Conservation (phyloP, 176 grass and related monocot genomes). For the Aegilops umbellulata region DNA sequence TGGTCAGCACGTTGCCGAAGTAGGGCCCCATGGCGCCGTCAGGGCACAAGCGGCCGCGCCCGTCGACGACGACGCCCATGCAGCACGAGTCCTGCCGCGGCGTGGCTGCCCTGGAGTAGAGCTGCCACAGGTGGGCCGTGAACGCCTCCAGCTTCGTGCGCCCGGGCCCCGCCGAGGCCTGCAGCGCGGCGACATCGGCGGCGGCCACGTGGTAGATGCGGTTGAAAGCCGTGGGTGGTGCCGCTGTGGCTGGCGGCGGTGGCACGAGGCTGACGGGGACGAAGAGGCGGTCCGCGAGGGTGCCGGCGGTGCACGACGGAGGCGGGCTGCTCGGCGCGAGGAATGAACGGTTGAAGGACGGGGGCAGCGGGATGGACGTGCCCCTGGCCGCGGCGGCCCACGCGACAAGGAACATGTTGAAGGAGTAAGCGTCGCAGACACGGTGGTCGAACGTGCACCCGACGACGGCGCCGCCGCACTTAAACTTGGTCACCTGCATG, state of each 20-base stretch:
- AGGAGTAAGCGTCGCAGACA: slow-evolving; percentile 78
- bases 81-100: slow-evolving; percentile 26
- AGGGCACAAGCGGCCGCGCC: slow-evolving; percentile 38
- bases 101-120: slow-evolving; percentile 39
- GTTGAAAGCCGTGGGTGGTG: slow-evolving; percentile 18
- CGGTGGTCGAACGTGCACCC: slow-evolving; percentile 86
- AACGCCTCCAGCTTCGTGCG: slow-evolving; percentile 63
- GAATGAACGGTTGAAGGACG: slow-evolving; percentile 50
- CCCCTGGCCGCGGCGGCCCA: slow-evolving; percentile 51
- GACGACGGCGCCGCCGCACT: slow-evolving; percentile 60
- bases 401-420: slow-evolving; percentile 79
- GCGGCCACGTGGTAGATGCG: slow-evolving; percentile 53
- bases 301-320: slow-evolving; percentile 20
- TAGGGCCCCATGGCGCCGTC: slow-evolving; percentile 40
- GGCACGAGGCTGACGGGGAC: slow-evolving; percentile 26
- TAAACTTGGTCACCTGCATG: slow-evolving; percentile 55
- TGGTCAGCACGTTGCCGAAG: slow-evolving; percentile 68
- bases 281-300: slow-evolving; percentile 37
- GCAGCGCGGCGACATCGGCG: slow-evolving; percentile 38
- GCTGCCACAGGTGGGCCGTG: slow-evolving; percentile 63
- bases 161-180: slow-evolving; percentile 21
- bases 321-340: slow-evolving; percentile 35
- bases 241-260: not conserved
- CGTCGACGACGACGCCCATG: slow-evolving; percentile 64
- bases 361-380: not conserved